A percentile compares a stretch with the other conserved stretches of the same genome.
These are phyloP conservation scores for Penicillium sp. DNA, from an alignment of 2,329 filamentous ascomycete species.

Conservation along the genomic window DNA sequence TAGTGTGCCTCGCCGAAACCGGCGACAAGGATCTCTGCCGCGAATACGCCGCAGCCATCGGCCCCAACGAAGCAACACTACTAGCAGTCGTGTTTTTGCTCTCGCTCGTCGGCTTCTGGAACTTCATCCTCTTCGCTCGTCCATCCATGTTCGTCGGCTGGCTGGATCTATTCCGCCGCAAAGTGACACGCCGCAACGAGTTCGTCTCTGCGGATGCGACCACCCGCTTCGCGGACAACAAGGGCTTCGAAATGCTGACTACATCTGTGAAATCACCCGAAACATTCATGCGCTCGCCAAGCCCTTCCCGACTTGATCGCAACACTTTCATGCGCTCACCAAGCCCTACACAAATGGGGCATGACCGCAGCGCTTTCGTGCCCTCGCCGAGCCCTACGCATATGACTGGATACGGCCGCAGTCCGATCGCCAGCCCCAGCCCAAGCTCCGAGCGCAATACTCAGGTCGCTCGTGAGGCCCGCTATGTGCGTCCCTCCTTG, in stretches of 20 bases:
- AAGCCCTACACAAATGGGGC: conserved; percentile 15
- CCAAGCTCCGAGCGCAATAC: conserved; percentile 20
- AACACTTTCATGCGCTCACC: conserved; percentile 21
- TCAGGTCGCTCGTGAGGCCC: conserved; percentile 45
- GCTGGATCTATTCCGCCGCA: conserved; percentile 61
- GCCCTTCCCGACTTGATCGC: conserved; percentile 13
- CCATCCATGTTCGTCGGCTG: conserved; percentile 85
- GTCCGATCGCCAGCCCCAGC: conserved; percentile 30
- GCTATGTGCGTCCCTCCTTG: conserved; percentile 49
- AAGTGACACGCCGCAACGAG: conserved; percentile 59
- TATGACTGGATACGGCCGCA: conserved; percentile 16
- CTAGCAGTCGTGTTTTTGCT: conserved; percentile 80
- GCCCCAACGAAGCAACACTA: conserved; percentile 74
- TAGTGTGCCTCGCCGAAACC: conserved; percentile 65
- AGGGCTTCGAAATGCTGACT: conserved; percentile 77
- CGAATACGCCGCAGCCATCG: conserved; percentile 57
- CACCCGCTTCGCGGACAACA: conserved; percentile 61
- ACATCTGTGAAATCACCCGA: conserved; percentile 37
- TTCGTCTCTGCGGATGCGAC: conserved; percentile 86
- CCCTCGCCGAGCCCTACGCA: conserved; percentile 21
- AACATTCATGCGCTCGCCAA: conserved; percentile 23
- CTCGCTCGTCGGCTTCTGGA: conserved; percentile 82
- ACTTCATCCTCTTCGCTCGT: conserved; percentile 76
- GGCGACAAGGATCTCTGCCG: conserved; percentile 69
- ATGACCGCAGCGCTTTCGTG: conserved; percentile 5